Evolutionary conservation across 2,329 filamentous ascomycete genomes (phyloP), one percentile per base, ranked within the genome.

Genomic region (Fusarium miscanthi): DNA sequence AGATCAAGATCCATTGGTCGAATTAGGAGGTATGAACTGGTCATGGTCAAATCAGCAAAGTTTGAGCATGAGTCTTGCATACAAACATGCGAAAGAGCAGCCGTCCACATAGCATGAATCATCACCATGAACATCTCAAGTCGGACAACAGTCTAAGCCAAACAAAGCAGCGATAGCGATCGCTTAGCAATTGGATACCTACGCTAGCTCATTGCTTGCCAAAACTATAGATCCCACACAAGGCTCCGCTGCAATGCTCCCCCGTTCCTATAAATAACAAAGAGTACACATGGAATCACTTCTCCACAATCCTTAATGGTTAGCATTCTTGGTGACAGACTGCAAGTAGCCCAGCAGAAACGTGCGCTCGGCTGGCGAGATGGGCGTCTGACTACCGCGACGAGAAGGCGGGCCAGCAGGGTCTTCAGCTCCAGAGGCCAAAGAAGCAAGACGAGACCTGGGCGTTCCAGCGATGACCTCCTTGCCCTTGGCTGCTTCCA

Each of bases 331-430:
- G 16, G 85, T 85, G 6, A 86, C 84, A 31, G 85, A 85, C 71
- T 93, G 89, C 76, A 97, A 82, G 78, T 94, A 96, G 14, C 89
- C 91, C 57, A 96, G 85, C 78, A 97, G 82, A 76, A 96, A 96
- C 21, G 87, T 91, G 78, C 93, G 91, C 74, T 96, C 91, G 1
- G 89, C 91, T 0, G 92, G 88, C 8, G 91, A 92, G 48, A 90
- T 89, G 17, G 88, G 84, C 37, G 85, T 85, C 76, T 87, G 84
- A 69, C 85, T 88, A 23, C 84, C 84, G 16, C 86, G 83, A 43
- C 85, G 82, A 41, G 82, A 83, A 30, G 73, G 79, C 4, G 74
- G 64, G 46, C 62, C 58, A 30, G 35, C 69, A 54, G 64, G 42
- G 27, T 83, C 83, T 17, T 81, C 82, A 33, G 75, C 78, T 14